phyloP scores from a whole-genome alignment of 176 grass and related monocot species.

The Microstegium vimineum region DNA sequence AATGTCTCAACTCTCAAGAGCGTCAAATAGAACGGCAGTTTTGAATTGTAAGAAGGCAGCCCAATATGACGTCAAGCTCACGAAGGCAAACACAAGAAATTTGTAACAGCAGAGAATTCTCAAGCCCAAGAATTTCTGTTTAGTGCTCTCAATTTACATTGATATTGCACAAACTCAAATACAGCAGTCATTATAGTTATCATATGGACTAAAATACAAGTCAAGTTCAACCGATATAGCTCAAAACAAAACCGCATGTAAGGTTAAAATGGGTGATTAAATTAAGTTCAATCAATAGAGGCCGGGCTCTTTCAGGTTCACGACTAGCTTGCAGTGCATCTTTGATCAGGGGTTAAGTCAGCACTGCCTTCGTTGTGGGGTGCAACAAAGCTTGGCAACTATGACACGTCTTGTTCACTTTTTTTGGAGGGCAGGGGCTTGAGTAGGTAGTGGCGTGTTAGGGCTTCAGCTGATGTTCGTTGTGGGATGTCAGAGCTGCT shows the following conservation, averaged over 20 bases:
- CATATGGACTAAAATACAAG: slow-evolving; percentile 6
- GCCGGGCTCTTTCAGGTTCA: background rate
- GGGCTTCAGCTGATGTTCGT: background rate
- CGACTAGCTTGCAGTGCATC: background rate
- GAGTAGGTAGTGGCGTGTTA: background rate
- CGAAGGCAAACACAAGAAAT: slow-evolving; percentile 1
- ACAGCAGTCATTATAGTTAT: background rate
- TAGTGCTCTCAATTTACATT: background rate
- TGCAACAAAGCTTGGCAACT: too few species aligned
- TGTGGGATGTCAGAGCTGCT: background rate
- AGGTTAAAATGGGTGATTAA: background rate
- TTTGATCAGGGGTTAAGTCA: background rate
- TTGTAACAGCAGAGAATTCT: background rate
- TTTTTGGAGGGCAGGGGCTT: background rate
- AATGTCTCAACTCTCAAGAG: background rate
- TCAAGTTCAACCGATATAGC: background rate
- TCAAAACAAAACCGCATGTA: background rate
- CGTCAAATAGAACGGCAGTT: background rate
- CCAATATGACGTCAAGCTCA: slow-evolving; percentile 11
- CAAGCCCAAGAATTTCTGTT: background rate
- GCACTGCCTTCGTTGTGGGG: too few species aligned
- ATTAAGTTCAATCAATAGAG: background rate
- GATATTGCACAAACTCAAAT: background rate
- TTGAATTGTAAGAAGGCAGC: background rate
- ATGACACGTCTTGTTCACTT: too few species aligned